Conservation (phyloP, 73 alveolate genomes). For the Durusdinium trenchii region DNA sequence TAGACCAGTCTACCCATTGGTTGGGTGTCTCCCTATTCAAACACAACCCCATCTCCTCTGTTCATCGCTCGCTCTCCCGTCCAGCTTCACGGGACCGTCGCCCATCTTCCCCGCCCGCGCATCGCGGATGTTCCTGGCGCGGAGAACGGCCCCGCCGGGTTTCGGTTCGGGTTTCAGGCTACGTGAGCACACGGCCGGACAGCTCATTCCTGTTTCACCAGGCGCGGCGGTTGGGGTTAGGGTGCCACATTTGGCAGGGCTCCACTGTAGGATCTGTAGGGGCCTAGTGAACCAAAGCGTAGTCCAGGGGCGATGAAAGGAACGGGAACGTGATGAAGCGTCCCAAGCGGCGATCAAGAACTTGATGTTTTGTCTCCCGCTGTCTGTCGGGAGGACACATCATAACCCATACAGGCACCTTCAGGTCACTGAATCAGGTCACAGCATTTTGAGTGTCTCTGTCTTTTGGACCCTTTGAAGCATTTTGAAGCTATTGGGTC, state of each 20-base stretch:
- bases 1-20: not conserved
- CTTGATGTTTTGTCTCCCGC: too few species aligned
- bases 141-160: not conserved
- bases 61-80: not conserved
- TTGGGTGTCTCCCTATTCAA: not conserved
- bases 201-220: not conserved
- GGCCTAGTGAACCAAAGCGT: not conserved
- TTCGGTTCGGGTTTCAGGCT: not conserved
- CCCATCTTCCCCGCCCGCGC: slow-evolving; percentile 37
- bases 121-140: slow-evolving; percentile 60
- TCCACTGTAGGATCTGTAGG: not conserved
- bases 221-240: not conserved
- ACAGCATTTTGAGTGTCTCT: too few species aligned
- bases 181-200: not conserved
- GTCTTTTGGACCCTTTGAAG: too few species aligned
- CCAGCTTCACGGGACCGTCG: slow-evolving; percentile 73
- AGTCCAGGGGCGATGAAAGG: not conserved
- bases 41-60: not conserved
- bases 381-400: too few species aligned
- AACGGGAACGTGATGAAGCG: not conserved
- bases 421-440: too few species aligned
- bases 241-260: not conserved
- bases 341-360: too few species aligned
- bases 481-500: too few species aligned
- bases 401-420: too few species aligned